Evolutionary conservation across 352 stramenopile genomes (phyloP).

Genomic region (Phytophthora palmivora): DNA sequence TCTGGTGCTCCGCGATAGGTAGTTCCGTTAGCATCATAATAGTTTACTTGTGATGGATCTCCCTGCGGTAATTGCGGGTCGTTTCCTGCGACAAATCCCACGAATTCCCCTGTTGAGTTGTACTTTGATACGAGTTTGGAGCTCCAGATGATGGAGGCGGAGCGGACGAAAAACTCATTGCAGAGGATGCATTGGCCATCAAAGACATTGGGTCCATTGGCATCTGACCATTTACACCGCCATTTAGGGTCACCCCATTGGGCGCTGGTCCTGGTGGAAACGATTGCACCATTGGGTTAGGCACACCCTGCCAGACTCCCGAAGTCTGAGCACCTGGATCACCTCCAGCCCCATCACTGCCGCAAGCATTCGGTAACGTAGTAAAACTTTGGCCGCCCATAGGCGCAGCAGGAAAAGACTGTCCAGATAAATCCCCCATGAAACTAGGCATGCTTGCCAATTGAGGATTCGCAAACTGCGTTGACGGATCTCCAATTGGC

Average conservation of each 20-base stretch:
- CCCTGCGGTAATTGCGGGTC: slow-evolving; percentile 46
- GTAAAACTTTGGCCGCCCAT: slow-evolving; percentile 3
- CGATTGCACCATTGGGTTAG: slow-evolving; percentile 29
- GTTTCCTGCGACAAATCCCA: slow-evolving; percentile 68
- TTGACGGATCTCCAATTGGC: slow-evolving; percentile 29
- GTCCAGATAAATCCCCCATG: slow-evolving; percentile 39
- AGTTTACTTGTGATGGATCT: slow-evolving; percentile 60
- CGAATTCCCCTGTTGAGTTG: slow-evolving; percentile 29
- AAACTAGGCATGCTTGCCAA: slow-evolving; percentile 31
- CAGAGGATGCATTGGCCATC: slow-evolving; percentile 23
- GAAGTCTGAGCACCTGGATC: slow-evolving; percentile 16
- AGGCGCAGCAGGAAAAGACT: slow-evolving; percentile 29
- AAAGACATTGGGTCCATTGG: slow-evolving; percentile 33
- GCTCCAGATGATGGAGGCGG: slow-evolving; percentile 20
- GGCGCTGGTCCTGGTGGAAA: slow-evolving; percentile 22
- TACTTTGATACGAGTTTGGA: slow-evolving; percentile 27
- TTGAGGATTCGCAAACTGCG: slow-evolving; percentile 32
- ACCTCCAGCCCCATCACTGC: slow-evolving; percentile 9
- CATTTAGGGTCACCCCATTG: slow-evolving; percentile 28
- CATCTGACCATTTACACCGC: slow-evolving; percentile 27
- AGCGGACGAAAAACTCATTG: slow-evolving; percentile 30
- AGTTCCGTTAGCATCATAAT: slow-evolving; percentile 72
- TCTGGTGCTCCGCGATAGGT: slow-evolving; percentile 65
- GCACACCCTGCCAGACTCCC: slow-evolving; percentile 28
- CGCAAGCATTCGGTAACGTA: slow-evolving; percentile 1